Evolutionary conservation across 805 yeast species (phyloP), one percentile per base, ranked within the genome.

Genomic region (Zygoascus bituminiphila): DNA sequence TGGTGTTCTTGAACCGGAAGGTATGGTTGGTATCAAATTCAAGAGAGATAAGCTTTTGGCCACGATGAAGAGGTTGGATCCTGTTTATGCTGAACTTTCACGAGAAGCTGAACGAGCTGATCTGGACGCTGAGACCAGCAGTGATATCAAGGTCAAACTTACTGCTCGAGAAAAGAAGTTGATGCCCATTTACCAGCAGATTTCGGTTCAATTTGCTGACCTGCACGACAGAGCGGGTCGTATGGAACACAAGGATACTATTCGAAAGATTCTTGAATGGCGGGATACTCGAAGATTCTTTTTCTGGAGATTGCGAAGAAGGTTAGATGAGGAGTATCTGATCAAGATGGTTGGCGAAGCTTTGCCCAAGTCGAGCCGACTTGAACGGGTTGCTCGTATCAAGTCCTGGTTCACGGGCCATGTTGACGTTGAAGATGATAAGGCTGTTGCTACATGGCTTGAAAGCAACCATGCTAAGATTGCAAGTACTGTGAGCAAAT

Each of bases 271-370:
- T 59, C 70, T 93, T 47, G 81, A 84, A 61, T 89, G 96, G 96
- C 67, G 68, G 42, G 76, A 88, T 45, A 78, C 97, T 25, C 87
- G 99, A 75, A 81, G 98, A 62, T 86, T 77, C 81, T 93, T 93
- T 81, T 93, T 87, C 93, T 93, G 98, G 98, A 82, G 99, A 70
- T 78, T 88, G 53, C 86, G 97, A 73, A 84, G 98, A 71, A 87
- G 96, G 68, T 74, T 93, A 68, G 82, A 85, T 64, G 98, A 93
- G 70, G 95, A 87, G 67, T 87, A 88, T 68, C 73, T 91, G 64
- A 72, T 88, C 66, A 81, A 77, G 67, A 77, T 84, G 63, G 77
- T 89, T 57, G 78, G 79, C 47, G 81, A 78, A 50, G 82, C 79
- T 51, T 66, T 84, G 49, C 72, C 79, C 45, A 66, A 69, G 47